Evolutionary conservation across 2,329 filamentous ascomycete genomes (phyloP), one percentile per base, ranked within the genome.

Genomic region (Colletotrichum theobromicola): DNA sequence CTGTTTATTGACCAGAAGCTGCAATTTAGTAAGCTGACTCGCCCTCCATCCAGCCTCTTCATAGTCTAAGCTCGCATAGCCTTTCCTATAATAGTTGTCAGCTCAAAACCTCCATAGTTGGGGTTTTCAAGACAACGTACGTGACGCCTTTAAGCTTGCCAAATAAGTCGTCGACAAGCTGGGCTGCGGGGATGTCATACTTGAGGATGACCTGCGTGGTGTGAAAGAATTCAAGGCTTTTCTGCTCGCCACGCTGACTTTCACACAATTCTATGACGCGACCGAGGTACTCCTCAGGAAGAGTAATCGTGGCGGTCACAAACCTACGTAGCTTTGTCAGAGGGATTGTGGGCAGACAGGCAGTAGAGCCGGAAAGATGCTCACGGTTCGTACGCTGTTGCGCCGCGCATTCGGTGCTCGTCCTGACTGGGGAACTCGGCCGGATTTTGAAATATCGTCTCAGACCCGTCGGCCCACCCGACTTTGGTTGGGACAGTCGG

Each of bases 261-360:
- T 98, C 96, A 82, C 97, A 99, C 1, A 99, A 90, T 84, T 98
- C 96, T 78, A 99, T 98, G 16, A 98, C 95, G 55, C 95, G 94
- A 8, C 97, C 97, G 0, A 99, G 89, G 81, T 98, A 98, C 81
- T 98, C 96, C 76, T 98, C 95, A 0, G 97, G 97, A 63, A 98
- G 89, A 0, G 97, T 98, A 73, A 99, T 91, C 12, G 96, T 98
- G 2, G 94, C 93, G 3, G 90, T 87, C 26, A 98, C 95, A 79
- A 92, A 97, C 16, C 84, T 85, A 46, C 32, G 65, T 34, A 58
- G 57, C 18, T 9, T 50, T 32, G 62, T 75, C 18, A 70, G 37
- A 71, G 60, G 46, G 24, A 12, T 21, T 57, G 18, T 63, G 4
- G 37, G 35, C 37, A 16, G 21, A 24, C 30, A 28, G 53, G n/a